Evolutionary conservation across 495 filamentous ascomycete genomes (phyloP).

Genomic region (Mytilinidion resinicola): DNA sequence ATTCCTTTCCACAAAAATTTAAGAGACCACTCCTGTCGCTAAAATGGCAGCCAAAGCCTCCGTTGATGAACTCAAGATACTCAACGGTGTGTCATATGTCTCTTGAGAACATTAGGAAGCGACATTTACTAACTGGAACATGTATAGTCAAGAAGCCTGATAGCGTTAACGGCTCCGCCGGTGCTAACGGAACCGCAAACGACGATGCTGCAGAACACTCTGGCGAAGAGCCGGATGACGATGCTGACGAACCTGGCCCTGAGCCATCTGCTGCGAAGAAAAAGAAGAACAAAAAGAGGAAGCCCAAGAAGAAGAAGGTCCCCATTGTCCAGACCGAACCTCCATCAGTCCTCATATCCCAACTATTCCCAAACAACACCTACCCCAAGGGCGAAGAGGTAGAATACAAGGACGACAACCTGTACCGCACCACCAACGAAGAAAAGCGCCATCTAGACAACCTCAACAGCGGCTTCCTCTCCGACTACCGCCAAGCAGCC

Average conservation of each 20-base stretch:
- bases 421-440: slow-evolving; percentile 52
- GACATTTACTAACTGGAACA: not conserved
- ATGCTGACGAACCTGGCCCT: slow-evolving; percentile 33
- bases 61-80: not conserved
- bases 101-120: not conserved
- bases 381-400: slow-evolving; percentile 51
- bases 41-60: not conserved
- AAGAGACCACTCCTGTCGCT: not conserved
- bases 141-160: slow-evolving; percentile 15
- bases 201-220: slow-evolving; percentile 26
- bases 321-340: slow-evolving; percentile 47
- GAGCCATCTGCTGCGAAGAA: slow-evolving; percentile 20
- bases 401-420: slow-evolving; percentile 48
- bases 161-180: slow-evolving; percentile 14
- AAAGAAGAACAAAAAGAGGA: slow-evolving; percentile 46
- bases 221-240: slow-evolving; percentile 35
- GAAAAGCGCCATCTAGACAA: slow-evolving; percentile 51
- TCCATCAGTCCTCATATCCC: slow-evolving; percentile 46
- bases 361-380: slow-evolving; percentile 45
- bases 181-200: slow-evolving; percentile 18
- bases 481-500: slow-evolving; percentile 55
- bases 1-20: not conserved
- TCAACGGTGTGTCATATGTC: not conserved
- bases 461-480: slow-evolving; percentile 51
- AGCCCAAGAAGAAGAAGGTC: slow-evolving; percentile 46